These are phyloP conservation scores for Modicella reniformis DNA, from an alignment of 371 early-diverging fungal genomes.

Conservation along the genomic window DNA sequence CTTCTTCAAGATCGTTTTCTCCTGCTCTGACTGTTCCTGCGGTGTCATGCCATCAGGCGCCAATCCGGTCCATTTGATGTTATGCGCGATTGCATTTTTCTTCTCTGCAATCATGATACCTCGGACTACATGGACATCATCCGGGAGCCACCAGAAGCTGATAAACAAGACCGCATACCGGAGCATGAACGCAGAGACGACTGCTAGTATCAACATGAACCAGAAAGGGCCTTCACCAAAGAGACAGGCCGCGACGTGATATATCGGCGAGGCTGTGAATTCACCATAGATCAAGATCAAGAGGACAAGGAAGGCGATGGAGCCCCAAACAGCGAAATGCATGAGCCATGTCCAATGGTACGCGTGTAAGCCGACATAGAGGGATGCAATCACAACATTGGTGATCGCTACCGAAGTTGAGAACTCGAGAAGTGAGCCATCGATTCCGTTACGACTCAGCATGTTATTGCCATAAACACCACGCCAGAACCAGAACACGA, in stretches of 20 bases:
- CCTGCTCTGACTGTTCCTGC: conserved; percentile 39
- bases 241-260: conserved; percentile 69
- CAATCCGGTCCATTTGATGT: conserved; percentile 41
- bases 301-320: conserved; percentile 59
- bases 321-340: conserved; percentile 58
- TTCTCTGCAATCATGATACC: conserved; percentile 61
- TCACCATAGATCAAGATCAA: conserved; percentile 71
- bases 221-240: conserved; percentile 77
- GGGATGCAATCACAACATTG: conserved; percentile 74
- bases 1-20: conserved; percentile 49
- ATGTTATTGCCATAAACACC: conserved; percentile 57
- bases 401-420: conserved; percentile 72
- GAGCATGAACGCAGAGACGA: conserved; percentile 72
- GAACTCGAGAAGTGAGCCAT: conserved; percentile 62
- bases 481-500: conserved; percentile 71
- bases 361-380: conserved; percentile 77
- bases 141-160: conserved; percentile 73
- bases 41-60: conserved; percentile 46
- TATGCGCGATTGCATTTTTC: conserved; percentile 23
- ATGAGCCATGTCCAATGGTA: conserved; percentile 82
- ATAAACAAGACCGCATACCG: conserved; percentile 70
- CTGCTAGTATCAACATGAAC: conserved; percentile 67
- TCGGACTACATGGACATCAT: conserved; percentile 77
- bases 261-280: conserved; percentile 61
- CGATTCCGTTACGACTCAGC: conserved; percentile 50